Conservation (phyloP, 2,329 filamentous ascomycete genomes). For the Nigrospora osmanthi region DNA sequence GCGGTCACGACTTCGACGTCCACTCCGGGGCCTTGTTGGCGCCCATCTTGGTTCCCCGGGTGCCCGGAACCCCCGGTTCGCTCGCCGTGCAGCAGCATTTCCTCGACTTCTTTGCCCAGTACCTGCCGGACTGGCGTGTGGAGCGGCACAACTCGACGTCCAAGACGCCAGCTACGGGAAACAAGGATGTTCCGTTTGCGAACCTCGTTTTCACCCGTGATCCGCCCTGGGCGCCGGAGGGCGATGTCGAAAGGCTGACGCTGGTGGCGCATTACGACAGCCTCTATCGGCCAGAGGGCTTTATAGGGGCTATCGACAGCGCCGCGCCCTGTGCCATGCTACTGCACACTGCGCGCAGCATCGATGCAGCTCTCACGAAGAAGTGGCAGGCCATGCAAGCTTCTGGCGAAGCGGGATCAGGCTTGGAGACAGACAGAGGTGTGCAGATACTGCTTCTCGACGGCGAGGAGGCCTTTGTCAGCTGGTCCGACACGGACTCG, state of each 20-base stretch:
- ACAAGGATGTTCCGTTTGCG: conserved; percentile 67
- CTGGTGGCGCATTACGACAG: conserved; percentile 94
- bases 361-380: conserved; percentile 70
- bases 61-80: conserved; percentile 78
- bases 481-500: conserved; percentile 75
- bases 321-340: conserved; percentile 92
- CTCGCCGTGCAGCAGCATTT: conserved; percentile 71
- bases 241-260: conserved; percentile 73
- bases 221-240: conserved; percentile 69
- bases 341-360: conserved; percentile 72
- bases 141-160: conserved; percentile 86
- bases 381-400: conserved; percentile 73
- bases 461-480: conserved; percentile 84
- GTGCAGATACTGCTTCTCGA: conserved; percentile 87
- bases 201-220: conserved; percentile 85
- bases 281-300: conserved; percentile 70
- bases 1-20: conserved; percentile 71
- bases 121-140: conserved; percentile 72
- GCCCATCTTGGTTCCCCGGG: conserved; percentile 80
- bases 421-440: conserved; percentile 68
- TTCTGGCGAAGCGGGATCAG: conserved; percentile 41
- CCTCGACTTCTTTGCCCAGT: conserved; percentile 66
- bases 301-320: conserved; percentile 90
- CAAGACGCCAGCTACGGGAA: conserved; percentile 68
- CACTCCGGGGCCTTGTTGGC: conserved; percentile 67